Evolutionary conservation across 1,139 yeast species (phyloP).

Genomic region (Candida pseudoviswanathii): DNA sequence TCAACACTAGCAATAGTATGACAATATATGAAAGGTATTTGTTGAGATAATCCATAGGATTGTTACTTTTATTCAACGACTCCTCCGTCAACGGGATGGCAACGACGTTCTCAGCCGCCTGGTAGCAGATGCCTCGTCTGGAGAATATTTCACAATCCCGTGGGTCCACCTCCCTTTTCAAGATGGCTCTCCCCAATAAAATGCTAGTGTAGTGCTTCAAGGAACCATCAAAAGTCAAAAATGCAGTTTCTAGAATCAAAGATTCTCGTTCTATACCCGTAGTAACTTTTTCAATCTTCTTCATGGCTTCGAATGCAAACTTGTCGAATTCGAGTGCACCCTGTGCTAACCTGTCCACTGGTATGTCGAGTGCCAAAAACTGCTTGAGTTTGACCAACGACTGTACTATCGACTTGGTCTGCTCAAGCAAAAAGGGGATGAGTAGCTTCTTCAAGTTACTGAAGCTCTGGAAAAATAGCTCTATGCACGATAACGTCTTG

Average conservation of each 20-base stretch:
- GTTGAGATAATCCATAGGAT: slow-evolving; percentile 23
- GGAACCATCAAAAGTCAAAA: slow-evolving; percentile 36
- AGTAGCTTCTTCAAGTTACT: slow-evolving; percentile 42
- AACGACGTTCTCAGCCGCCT: slow-evolving; percentile 48
- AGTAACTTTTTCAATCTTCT: slow-evolving; percentile 41
- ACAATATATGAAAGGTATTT: slow-evolving; percentile 26
- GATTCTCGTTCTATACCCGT: slow-evolving; percentile 41
- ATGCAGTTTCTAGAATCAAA: slow-evolving; percentile 29
- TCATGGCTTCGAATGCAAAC: slow-evolving; percentile 29
- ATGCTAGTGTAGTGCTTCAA: slow-evolving; percentile 41
- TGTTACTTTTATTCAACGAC: slow-evolving; percentile 18
- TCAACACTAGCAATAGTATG: slow-evolving; percentile 23
- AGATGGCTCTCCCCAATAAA: slow-evolving; percentile 45
- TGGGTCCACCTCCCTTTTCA: slow-evolving; percentile 36
- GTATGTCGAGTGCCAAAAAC: slow-evolving; percentile 30
- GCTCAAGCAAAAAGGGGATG: slow-evolving; percentile 36
- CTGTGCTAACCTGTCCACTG: slow-evolving; percentile 16
- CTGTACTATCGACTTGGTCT: slow-evolving; percentile 31
- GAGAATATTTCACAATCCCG: slow-evolving; percentile 37
- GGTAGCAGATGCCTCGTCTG: slow-evolving; percentile 43
- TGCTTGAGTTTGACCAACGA: slow-evolving; percentile 29
- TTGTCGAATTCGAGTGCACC: slow-evolving; percentile 12
- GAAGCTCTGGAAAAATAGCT: slow-evolving; percentile 38
- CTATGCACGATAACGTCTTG: slow-evolving; percentile 33
- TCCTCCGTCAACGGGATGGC: slow-evolving; percentile 45